These are phyloP conservation scores for Hibiscus syriacus DNA, from an alignment of 345 rosid species.

Conservation along the genomic window DNA sequence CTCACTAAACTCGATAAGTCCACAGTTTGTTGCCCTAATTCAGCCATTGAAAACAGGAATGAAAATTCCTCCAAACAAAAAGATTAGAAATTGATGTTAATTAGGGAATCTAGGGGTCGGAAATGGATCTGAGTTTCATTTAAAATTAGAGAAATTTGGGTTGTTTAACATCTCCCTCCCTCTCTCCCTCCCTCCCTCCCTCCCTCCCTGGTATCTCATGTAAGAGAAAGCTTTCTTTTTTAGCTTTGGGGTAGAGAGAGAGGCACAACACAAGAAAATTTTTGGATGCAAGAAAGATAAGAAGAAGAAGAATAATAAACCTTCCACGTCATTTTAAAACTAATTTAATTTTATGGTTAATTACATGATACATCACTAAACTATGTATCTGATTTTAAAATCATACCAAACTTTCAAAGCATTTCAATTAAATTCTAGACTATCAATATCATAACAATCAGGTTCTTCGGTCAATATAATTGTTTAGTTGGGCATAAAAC, in stretches of 20 bases:
- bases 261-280: not conserved
- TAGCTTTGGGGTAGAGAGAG: not conserved
- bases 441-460: too few species aligned
- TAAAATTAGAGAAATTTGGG: slow-evolving; percentile 18
- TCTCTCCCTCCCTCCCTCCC: too few species aligned
- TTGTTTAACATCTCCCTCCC: slow-evolving; percentile 11
- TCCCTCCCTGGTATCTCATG: not conserved
- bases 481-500: too few species aligned
- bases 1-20: slow-evolving; percentile 67
- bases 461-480: too few species aligned
- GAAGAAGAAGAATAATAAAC: too few species aligned
- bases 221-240: not conserved
- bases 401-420: too few species aligned
- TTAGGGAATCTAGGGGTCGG: not conserved
- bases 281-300: not conserved
- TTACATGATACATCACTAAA: too few species aligned
- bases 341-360: not conserved
- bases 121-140: slow-evolving; percentile 5
- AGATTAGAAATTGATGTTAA: slow-evolving; percentile 3
- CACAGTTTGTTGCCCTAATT: slow-evolving; percentile 83
- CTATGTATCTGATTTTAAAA: too few species aligned
- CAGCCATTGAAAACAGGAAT: slow-evolving; percentile 37
- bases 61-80: not conserved
- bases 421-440: too few species aligned
- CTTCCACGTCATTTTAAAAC: not conserved